Base-by-base conservation (phyloP, 2,329 filamentous ascomycete species). In the Aspergillus thermomutatus region DNA sequence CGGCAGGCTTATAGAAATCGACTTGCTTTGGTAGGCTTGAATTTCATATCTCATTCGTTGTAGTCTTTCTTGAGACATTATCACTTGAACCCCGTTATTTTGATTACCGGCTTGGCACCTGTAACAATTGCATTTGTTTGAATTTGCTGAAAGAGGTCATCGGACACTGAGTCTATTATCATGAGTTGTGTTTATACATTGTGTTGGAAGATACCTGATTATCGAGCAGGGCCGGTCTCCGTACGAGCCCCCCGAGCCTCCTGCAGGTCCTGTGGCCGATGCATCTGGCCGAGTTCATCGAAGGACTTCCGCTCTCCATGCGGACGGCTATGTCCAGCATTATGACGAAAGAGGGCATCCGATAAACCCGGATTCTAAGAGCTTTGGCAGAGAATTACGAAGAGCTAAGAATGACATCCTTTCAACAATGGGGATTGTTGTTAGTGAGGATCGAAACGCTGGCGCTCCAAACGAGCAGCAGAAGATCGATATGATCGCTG, bases 351-450 rank as follows among this genome's bases (percentile, higher is more conserved):
- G 76, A 54, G 79, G 79, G 3, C 77, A 79, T 66, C 78, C 79
- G 31, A 69, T 75, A 28, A 80, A 80, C 60, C 68, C 70, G 3
- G 70, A 69, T 31, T 79, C 78, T 6, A 75, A 74, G 57, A 59
- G 60, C 11, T 64, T 75, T 27, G 72, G 71, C 9, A 72, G 73
- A 43, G 71, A 73, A 50, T 71, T 80, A 7, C 69, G 75, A 50
- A 73, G 77, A 64, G 79, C 79, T 0, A 79, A 80, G 59, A 81
- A 81, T 69, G 79, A 81, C 59, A 77, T 80, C 31, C 70, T 80
- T 17, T 77, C 76, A 23, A 79, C 76, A 8, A 78, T 80, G 71
- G 78, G 79, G 3, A 75, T 80, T 41, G 76, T 79, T 41, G 75
- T 78, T 57, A 76, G 75, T 53, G 72, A 76, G 58, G 69, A 75